Base-by-base conservation (phyloP, 2,329 filamentous ascomycete genomes). In the Anthostomella pinea region DNA sequence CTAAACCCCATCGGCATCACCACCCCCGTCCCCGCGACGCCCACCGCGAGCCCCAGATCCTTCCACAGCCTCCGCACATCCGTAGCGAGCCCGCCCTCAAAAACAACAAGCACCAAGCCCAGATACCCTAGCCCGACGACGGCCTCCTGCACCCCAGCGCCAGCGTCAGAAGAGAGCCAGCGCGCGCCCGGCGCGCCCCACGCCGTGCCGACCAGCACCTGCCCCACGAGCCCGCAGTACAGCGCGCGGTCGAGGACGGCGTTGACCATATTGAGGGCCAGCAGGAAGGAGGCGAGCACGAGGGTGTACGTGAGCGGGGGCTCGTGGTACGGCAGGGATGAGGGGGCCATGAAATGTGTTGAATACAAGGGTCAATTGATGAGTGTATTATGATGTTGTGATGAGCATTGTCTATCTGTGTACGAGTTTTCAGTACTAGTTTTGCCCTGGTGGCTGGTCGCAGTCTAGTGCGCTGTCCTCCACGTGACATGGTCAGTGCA, bases 221-320 rank as follows among this genome's bases (percentile, higher is more conserved):
- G 83, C 1, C 83, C 85, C 6, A 89, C 63, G 0, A 89, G 70
- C 0, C 84, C 85, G 51, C 83, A 87, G 56, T 82, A 86, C 0
- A 86, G 53, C 0, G 77, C 47, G 10, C 62, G 67, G 48, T 88
- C 76, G 1, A 87, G 67, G 0, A 70, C 52, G 37, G 66, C 66
- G 44, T 81, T 79, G 41, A 76, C 48, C 5, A 73, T 28, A 46
- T 86, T 86, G 28, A 86, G 69, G 1, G 77, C 55, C 1, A 87
- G 53, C 0, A 87, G 57, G 46, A 89, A 81, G 0, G 77, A 78
- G 0, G 80, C 64, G 4, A 75, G 68, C 27, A 75, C 69, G 2
- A 87, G 68, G 29, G 88, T 73, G 0, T 68, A 72, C 7, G 63
- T 46, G 13, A 87, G 79, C 1, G 59, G 59, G 0, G 82, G 81